A percentile compares a stretch with the other conserved stretches of the same genome.
Evolutionary conservation across 179 eudicot genomes (phyloP).

Genomic region (Gypsophila paniculata): DNA sequence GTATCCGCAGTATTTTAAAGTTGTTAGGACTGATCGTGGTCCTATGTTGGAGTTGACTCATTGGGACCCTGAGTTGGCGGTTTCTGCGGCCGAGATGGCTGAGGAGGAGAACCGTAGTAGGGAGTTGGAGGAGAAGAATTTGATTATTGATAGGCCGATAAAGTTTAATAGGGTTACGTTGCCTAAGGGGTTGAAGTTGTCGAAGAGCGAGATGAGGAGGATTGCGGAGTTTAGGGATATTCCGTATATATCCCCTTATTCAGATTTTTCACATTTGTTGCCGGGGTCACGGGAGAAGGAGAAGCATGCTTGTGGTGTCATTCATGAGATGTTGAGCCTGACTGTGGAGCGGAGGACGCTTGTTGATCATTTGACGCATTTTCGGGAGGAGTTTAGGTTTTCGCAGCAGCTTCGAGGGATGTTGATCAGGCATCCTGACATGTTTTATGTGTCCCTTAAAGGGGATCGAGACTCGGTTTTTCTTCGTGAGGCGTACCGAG

Average conservation of each 20-base stretch:
- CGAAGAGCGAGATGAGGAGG: conserved; percentile 89
- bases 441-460: conserved; percentile 91
- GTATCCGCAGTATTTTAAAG: conserved; percentile 89
- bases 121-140: conserved; percentile 62
- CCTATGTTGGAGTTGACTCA: conserved; percentile 81
- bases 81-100: conserved; percentile 82
- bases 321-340: conserved; percentile 88
- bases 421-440: conserved; percentile 94
- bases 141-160: conserved; percentile 79
- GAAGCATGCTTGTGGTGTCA: conserved; percentile 88
- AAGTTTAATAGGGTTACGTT: conserved; percentile 72
- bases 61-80: conserved; percentile 95
- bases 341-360: conserved; percentile 87
- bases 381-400: conserved; percentile 90
- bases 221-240: conserved; percentile 67
- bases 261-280: conserved; percentile 69
- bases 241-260: conserved; percentile 84
- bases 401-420: conserved; percentile 94
- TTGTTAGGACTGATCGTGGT: conserved; percentile 69
- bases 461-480: conserved; percentile 94
- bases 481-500: conserved; percentile 85
- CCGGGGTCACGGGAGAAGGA: conserved; percentile 76
- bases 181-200: conserved; percentile 75
- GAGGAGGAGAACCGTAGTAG: conserved; percentile 61
- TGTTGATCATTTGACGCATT: conserved; percentile 93